These are phyloP conservation scores for Amanita molliuscula DNA, from an alignment of 768 basidiomycete genomes.

Conservation along the genomic window DNA sequence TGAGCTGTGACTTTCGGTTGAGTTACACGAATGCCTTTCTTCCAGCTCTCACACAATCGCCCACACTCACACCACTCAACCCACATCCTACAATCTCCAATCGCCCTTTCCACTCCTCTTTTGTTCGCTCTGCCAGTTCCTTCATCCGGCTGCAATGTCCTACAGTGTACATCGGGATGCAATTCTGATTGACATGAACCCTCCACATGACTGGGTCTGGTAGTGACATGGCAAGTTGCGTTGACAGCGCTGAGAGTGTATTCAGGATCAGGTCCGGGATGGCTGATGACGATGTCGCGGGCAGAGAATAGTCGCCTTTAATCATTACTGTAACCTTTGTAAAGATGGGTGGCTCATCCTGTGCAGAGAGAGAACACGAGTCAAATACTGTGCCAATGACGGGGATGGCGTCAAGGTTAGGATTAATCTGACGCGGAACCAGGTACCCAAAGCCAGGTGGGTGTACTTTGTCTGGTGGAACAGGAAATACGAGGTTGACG, in stretches of 20 bases:
- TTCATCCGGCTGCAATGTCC: constrained; percentile 66
- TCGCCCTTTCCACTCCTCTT: constrained; percentile 30
- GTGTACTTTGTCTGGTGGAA: constrained; percentile 40
- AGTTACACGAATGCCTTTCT: constrained; percentile 29
- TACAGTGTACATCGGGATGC: constrained; percentile 70
- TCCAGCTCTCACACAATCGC: constrained; percentile 76
- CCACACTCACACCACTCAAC: constrained; percentile 78
- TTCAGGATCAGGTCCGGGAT: constrained; percentile 18
- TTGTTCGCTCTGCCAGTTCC: constrained; percentile 39
- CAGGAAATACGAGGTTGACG: constrained; percentile 76
- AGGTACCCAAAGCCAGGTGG: constrained; percentile 93
- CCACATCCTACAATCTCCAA: constrained; percentile 76
- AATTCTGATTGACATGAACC: constrained; percentile 44
- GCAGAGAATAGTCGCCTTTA: constrained; percentile 59
- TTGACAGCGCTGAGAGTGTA: constrained; percentile 28
- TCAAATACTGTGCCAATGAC: constrained; percentile 89
- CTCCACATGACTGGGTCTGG: constrained; percentile 48
- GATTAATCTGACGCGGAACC: constrained; percentile 59
- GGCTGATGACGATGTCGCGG: constrained; percentile 18
- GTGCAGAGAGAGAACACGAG: constrained; percentile 58
- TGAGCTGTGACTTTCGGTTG: too few relatives aligned
- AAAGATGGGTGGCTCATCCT: constrained; percentile 28
- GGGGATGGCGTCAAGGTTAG: constrained; percentile 20
- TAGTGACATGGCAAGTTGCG: constrained; percentile 34
- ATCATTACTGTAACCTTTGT: constrained; percentile 88